Evolutionary conservation across 2,329 filamentous ascomycete genomes (phyloP).

Genomic region (Pezicula carpinea): DNA sequence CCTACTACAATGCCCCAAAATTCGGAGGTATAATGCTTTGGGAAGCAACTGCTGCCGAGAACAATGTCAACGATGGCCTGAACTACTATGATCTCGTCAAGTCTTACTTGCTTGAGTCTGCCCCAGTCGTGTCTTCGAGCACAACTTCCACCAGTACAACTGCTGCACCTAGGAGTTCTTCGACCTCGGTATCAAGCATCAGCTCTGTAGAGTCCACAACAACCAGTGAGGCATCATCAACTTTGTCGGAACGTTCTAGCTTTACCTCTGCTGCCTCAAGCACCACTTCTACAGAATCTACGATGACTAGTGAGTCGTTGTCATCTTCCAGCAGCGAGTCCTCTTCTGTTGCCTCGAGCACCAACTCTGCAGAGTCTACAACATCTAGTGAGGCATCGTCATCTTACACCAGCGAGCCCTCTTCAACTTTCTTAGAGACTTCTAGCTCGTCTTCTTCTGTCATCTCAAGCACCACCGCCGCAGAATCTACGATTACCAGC

Average conservation of each 20-base stretch:
- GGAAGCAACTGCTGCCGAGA: conserved; percentile 22
- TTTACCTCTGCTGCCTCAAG: neutral
- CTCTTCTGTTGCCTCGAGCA: neutral
- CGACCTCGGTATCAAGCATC: neutral
- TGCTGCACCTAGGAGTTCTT: neutral
- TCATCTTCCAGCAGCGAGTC: neutral
- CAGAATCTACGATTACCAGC: neutral
- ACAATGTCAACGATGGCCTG: conserved; percentile 11
- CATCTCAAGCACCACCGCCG: neutral
- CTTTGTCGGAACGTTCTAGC: neutral
- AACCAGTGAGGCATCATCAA: neutral
- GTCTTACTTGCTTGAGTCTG: conserved; percentile 9
- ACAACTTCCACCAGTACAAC: conserved; percentile 4
- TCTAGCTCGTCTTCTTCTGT: neutral
- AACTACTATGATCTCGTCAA: conserved; percentile 17
- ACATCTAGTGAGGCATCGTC: neutral
- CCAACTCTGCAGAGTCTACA: neutral
- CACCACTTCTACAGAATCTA: neutral
- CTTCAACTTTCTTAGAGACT: too few species aligned
- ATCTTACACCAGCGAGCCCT: neutral
- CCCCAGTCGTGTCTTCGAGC: neutral
- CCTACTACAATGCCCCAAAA: conserved; percentile 13
- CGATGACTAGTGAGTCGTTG: neutral
- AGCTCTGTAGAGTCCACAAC: neutral
- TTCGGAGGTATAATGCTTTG: conserved; percentile 32